Conservation (phyloP, 2,329 filamentous ascomycete species). For the Cladophialophora bantiana region DNA sequence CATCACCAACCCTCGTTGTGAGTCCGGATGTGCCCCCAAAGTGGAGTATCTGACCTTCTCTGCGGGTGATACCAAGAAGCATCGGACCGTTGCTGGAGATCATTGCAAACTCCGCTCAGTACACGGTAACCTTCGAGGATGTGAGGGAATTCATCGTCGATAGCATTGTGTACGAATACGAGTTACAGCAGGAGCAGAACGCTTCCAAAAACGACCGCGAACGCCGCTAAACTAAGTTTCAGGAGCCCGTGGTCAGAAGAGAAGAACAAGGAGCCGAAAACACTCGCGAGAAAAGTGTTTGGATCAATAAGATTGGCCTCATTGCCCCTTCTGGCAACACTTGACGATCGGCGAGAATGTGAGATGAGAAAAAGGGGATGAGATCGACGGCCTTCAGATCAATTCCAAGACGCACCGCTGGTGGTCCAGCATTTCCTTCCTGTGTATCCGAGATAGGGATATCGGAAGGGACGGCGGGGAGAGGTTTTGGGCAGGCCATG, state of each 20-base stretch:
- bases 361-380: neutral
- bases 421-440: neutral
- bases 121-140: conserved; percentile 5
- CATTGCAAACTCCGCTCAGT: conserved; percentile 10
- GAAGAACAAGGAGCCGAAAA: neutral
- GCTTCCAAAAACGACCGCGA: neutral
- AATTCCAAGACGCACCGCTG: neutral
- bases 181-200: neutral
- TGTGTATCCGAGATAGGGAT: neutral
- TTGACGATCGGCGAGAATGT: neutral
- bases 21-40: conserved; percentile 4
- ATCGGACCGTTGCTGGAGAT: conserved; percentile 19
- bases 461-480: neutral
- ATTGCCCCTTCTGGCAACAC: neutral
- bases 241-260: neutral
- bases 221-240: neutral
- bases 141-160: conserved; percentile 9
- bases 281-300: neutral
- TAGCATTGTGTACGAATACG: conserved; percentile 7
- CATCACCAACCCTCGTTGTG: conserved; percentile 7
- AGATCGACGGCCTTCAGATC: neutral
- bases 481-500: too few species aligned
- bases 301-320: neutral
- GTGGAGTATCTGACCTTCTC: conserved; percentile 3
- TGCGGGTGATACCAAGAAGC: neutral